Evolutionary conservation across 345 rosid genomes (phyloP), one percentile per base, ranked within the genome.

Genomic region (Capsella bursapastoris): DNA sequence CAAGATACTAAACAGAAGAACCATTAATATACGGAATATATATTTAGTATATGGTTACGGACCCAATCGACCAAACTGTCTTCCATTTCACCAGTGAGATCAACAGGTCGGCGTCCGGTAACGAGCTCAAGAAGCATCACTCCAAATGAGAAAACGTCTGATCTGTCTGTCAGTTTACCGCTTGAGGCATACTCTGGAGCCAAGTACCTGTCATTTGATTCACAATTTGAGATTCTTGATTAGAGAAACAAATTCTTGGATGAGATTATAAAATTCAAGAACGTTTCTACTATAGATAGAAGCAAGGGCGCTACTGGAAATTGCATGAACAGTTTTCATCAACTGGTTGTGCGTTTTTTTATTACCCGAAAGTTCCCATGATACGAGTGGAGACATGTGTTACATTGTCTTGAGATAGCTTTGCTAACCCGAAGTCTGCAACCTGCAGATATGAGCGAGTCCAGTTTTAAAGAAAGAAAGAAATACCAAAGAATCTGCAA

Each of bases 301-400:
- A 12, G 67, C 47, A 45, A 52, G 18, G 43, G 31, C 55, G 31
- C 55, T 52, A 16, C 7, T 53, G 15, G 14, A 56, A 31, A 12
- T 18, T 57, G 45, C 7, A n/a, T 4, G n/a, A 56, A 59, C 37
- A 59, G 11, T 16, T 52, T 40, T 50, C 25, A 51, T 25, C 11
- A 61, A 27, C 40, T 48, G 38, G 50, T 27, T 65, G 22, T 1
- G 22, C 47, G 37, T 61, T 50, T 41, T 60, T 22, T 64, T 3
- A 84, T 80, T 79, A 95, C 99, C 99, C 99, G 73, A 96, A 96
- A 75, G 99, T 92, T 75, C 99, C 99, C 98, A 96, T 90, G 76
- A 92, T 93, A 49, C 99, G 81, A 31, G 99, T 96, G 16, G 99
- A 96, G 57, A 96, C 88, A 83, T 96, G 99, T 38, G 99, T 92